Evolutionary conservation across 2,329 filamentous ascomycete species (phyloP).

Genomic region (Fusarium chaquense): DNA sequence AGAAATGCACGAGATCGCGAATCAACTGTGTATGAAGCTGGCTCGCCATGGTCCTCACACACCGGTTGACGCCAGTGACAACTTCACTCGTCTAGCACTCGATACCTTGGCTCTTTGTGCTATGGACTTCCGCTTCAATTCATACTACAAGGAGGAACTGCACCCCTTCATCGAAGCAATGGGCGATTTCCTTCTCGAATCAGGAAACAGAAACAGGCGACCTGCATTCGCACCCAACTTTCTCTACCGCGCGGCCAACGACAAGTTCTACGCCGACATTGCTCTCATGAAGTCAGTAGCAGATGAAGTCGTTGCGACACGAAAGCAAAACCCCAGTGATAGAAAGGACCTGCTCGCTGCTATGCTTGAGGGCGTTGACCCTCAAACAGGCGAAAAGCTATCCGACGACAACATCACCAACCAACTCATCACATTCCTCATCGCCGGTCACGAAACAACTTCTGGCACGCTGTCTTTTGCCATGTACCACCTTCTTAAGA

Average conservation of each 20-base stretch:
- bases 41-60: constrained; percentile 70
- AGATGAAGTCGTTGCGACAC: constrained; percentile 69
- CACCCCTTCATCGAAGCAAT: constrained; percentile 79
- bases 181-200: constrained; percentile 71
- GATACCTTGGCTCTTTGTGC: constrained; percentile 78
- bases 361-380: constrained; percentile 76
- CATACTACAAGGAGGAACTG: constrained; percentile 74
- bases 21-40: constrained; percentile 76
- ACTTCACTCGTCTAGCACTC: constrained; percentile 79
- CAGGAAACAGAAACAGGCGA: constrained; percentile 62
- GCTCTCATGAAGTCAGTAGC: constrained; percentile 66
- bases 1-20: constrained; percentile 76
- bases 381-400: constrained; percentile 74
- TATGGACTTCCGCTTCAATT: constrained; percentile 82
- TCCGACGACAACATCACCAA: constrained; percentile 72
- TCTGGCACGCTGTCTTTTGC: constrained; percentile 74
- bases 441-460: constrained; percentile 79
- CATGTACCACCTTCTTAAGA: constrained; percentile 73
- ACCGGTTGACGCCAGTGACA: constrained; percentile 71
- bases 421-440: constrained; percentile 80
- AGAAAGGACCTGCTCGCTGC: constrained; percentile 76
- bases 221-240: constrained; percentile 60
- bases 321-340: constrained; percentile 65
- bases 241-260: constrained; percentile 61
- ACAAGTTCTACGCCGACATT: constrained; percentile 68